Evolutionary conservation across 371 early-diverging fungal genomes (phyloP).

Genomic region (Rhizopus delemar): DNA sequence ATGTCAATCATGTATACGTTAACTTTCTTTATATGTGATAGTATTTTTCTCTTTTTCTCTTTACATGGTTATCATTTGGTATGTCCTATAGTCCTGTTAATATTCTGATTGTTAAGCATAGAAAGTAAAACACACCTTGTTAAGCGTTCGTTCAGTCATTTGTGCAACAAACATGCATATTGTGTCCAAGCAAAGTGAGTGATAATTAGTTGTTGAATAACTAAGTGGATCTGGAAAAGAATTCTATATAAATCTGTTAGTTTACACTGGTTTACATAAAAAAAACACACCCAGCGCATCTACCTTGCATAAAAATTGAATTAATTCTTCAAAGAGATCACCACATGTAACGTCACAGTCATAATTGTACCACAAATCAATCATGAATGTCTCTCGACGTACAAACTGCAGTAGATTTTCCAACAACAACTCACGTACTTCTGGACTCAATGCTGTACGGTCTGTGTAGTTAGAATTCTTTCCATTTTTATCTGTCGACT

Average conservation of each 20-base stretch:
- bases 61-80: conserved; percentile 21
- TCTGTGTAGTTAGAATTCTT: conserved; percentile 38
- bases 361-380: conserved; percentile 91
- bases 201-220: conserved; percentile 63
- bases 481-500: conserved; percentile 27
- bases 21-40: neutral
- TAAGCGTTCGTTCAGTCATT: conserved; percentile 70
- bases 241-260: conserved; percentile 28
- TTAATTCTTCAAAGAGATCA: conserved; percentile 85
- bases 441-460: conserved; percentile 60
- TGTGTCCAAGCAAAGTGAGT: conserved; percentile 78
- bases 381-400: conserved; percentile 73
- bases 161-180: conserved; percentile 76
- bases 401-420: conserved; percentile 79
- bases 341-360: conserved; percentile 84
- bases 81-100: neutral
- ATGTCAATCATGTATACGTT: neutral
- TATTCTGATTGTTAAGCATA: neutral
- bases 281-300: neutral
- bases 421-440: conserved; percentile 80
- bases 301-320: conserved; percentile 72
- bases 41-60: conserved; percentile 22
- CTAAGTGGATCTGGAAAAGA: conserved; percentile 75
- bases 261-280: too few relatives aligned
- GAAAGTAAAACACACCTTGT: conserved; percentile 22